phyloP scores from a whole-genome alignment of 345 rosid genomes.

The Iberis pinnata region DNA sequence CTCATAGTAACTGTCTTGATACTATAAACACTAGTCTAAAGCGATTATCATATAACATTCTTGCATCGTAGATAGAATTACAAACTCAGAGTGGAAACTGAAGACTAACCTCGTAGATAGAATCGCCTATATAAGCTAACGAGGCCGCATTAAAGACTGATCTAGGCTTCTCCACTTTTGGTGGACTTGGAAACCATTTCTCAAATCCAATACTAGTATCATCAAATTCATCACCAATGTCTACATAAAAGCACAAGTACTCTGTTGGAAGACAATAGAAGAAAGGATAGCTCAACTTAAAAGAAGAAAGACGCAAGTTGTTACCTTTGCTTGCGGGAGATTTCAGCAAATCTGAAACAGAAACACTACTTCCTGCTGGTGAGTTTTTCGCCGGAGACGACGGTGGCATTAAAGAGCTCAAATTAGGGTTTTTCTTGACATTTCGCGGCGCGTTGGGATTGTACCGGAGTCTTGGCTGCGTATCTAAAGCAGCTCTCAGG shows the following conservation, averaged over 20 bases:
- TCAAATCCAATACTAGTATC: slow-evolving; percentile 25
- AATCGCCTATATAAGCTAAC: slow-evolving; percentile 46
- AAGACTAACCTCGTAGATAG: slow-evolving; percentile 62
- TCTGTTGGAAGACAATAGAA: neutral
- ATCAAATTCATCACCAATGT: slow-evolving; percentile 10
- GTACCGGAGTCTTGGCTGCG: slow-evolving; percentile 52
- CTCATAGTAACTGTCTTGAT: neutral
- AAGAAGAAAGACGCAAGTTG: too few species aligned
- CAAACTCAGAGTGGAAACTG: neutral
- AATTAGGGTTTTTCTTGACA: slow-evolving; percentile 27
- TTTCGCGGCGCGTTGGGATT: slow-evolving; percentile 68
- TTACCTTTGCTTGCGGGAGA: neutral
- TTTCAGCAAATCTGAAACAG: neutral
- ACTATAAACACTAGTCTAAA: too few species aligned
- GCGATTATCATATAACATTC: too few species aligned
- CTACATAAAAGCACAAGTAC: slow-evolving; percentile 1
- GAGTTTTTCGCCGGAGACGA: neutral
- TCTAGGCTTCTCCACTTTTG: slow-evolving; percentile 32
- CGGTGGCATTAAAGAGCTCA: slow-evolving; percentile 25
- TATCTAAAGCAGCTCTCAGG: slow-evolving; percentile 66
- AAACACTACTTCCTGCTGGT: neutral
- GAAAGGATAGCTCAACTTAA: too few species aligned
- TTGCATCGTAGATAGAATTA: too few species aligned
- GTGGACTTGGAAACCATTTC: slow-evolving; percentile 38
- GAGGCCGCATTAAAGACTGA: slow-evolving; percentile 36